phyloP scores from a whole-genome alignment of 257 asterid species.

The Lavandula angustifolia region DNA sequence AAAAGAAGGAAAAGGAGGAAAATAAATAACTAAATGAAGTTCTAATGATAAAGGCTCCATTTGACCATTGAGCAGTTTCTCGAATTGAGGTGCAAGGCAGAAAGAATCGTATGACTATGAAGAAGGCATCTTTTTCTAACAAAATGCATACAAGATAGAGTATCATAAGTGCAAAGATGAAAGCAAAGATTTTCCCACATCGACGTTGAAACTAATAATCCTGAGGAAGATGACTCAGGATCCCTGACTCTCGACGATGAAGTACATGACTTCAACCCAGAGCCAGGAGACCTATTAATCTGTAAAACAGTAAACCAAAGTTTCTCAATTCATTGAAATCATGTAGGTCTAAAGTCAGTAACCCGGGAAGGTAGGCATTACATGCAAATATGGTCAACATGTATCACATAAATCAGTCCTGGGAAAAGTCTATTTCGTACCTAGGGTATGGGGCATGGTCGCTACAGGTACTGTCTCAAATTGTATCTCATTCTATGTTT shows the following conservation, averaged over 20 bases:
- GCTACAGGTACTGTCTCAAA: slow-evolving; percentile 15
- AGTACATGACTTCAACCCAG: slow-evolving; percentile 69
- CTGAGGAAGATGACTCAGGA: slow-evolving; percentile 44
- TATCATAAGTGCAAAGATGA: slow-evolving; percentile 19
- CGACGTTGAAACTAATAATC: slow-evolving; percentile 44
- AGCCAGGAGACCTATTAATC: slow-evolving; percentile 51
- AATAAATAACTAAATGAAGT: not conserved
- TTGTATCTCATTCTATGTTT: too few species aligned
- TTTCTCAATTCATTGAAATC: slow-evolving; percentile 13
- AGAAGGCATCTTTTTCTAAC: slow-evolving; percentile 4
- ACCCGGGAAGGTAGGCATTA: slow-evolving; percentile 9
- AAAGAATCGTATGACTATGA: not conserved
- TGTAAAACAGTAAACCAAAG: slow-evolving; percentile 42
- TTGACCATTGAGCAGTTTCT: not conserved
- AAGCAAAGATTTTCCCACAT: slow-evolving; percentile 73
- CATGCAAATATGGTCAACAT: not conserved
- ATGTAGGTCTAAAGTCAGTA: not conserved
- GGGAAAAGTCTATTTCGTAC: slow-evolving; percentile 57
- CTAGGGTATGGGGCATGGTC: slow-evolving; percentile 89
- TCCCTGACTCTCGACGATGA: slow-evolving; percentile 61
- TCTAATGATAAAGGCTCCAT: not conserved
- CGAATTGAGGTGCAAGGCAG: slow-evolving; percentile 8
- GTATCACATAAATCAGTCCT: slow-evolving; percentile 6
- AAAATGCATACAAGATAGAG: slow-evolving; percentile 18
- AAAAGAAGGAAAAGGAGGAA: not conserved